Evolutionary conservation across 371 early-diverging fungal species (phyloP), one percentile per base, ranked within the genome.

Genomic region (Catenaria anguillulae): DNA sequence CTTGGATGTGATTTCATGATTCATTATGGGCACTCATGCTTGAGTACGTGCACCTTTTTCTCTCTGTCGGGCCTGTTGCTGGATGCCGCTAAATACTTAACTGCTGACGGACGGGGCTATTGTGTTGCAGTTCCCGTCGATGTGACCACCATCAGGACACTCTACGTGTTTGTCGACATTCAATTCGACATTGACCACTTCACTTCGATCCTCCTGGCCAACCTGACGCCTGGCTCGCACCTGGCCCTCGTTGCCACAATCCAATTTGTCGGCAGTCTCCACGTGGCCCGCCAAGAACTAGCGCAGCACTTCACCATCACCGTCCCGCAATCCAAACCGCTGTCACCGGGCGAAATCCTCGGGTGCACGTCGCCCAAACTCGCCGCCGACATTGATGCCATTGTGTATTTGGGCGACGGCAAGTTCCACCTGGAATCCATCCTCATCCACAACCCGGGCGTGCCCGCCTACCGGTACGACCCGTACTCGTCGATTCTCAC

Each of bases 121-220:
- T n/a, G n/a, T n/a, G n/a, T n/a, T n/a, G n/a, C n/a, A 78, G 89
- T 99, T 4, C 98, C 98, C 0, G 92, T 99, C 43, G 89, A 89
- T 62, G 82, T 93, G 8, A 98, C 97, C 13, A 82, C 84, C 17
- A 88, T 95, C 68, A 92, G 92, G 67, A 95, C 94, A 4, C 75
- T 99, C 46, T 99, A 99, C 69, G 92, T 99, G 3, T 99, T 99
- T 86, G 99, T 99, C 36, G 99, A 99, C 64, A 97, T 99, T 71
- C 87, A 84, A 23, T 93, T 99, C 67, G 98, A 99, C 69, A 80
- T 85, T 15, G 75, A 84, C 37, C 98, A 99, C 72, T 93, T 97
- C 68, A 79, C 92, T 24, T 84, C 84, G 31, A 92, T 97, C 0
- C 84, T 98, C 52, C 77, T 78, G 56, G 74, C 76, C 63, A 92